Base-by-base conservation (phyloP, 2,329 filamentous ascomycete species). In the Pseudocercospora pini-densiflorae region DNA sequence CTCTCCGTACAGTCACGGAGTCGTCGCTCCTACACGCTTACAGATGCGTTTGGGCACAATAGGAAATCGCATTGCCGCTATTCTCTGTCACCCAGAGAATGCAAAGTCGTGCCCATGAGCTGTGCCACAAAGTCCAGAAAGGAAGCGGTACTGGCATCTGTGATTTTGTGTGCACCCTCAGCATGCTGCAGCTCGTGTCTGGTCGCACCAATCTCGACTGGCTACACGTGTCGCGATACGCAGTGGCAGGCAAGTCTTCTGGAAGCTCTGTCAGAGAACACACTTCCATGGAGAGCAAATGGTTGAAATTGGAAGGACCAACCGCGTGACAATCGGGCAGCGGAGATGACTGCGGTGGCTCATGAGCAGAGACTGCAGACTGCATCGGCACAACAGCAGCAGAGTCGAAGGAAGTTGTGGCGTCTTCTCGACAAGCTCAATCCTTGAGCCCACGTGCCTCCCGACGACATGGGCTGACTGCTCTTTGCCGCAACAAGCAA, bases 401-500 rank as follows among this genome's bases (percentile, higher is more conserved):
- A 12, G 31, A 31, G 21, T 16, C 21, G 36, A 29, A 49, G 53
- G 53, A 53, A 8, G 51, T 10, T 33, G 60, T 64, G 61, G 57
- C 65, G 57, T 49, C 29, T 57, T 16, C 40, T 45, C 19, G 8
- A 47, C 62, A 64, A 54, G 65, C 53, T 59, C 62, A 16, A 14
- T 27, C 62, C 62, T 61, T 65, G 66, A 55, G 36, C 24, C 64
- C 66, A 68, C 66, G 66, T 65, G 66, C 62, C 27, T 27, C 51
- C 65, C 57, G 40, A 51, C 36, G 63, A 59, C 19, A 43, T 47
- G 49, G 49, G 33, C 45, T 54, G 16, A 19, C 10, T 31, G 36
- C 27, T 67, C 51, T 54, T 27, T 64, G 57, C 61, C 65, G 31
- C 65, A 63, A 64, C 51, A 36, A 64, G 58, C 63, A 59, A 53